phyloP scores from a whole-genome alignment of 1,284 basidiomycete genomes.

The Sphagnurus paluster region DNA sequence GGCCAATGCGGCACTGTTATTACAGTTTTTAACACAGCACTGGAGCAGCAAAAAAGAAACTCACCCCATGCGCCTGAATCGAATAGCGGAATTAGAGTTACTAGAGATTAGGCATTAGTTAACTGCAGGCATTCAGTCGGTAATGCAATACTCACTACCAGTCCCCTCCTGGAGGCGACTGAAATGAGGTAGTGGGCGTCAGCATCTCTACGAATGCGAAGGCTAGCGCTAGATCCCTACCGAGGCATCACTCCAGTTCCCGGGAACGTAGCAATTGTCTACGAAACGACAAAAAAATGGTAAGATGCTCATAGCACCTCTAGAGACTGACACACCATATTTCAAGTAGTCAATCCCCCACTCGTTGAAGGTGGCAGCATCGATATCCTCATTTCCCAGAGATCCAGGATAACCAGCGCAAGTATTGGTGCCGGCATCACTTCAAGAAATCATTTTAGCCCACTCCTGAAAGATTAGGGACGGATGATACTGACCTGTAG shows the following conservation, averaged over 20 bases:
- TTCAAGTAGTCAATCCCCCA: conserved; percentile 63
- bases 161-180: conserved; percentile 42
- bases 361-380: conserved; percentile 49
- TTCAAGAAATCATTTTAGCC: no score
- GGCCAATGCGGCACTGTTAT: conserved; percentile 42
- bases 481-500: conserved; percentile 39
- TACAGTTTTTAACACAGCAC: neutral
- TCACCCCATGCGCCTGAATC: conserved; percentile 55
- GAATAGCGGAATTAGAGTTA: conserved; percentile 57
- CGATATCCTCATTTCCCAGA: conserved; percentile 45
- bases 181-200: neutral
- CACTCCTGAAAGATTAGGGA: neutral
- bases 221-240: no score
- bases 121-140: neutral
- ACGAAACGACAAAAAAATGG: neutral
- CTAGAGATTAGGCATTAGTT: conserved; percentile 25
- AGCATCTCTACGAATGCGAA: neutral
- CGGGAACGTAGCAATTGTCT: conserved; percentile 59
- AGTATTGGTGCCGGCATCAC: conserved; percentile 54
- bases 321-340: no score
- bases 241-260: conserved; percentile 51
- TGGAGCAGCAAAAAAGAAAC: conserved; percentile 18
- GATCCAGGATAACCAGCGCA: conserved; percentile 56
- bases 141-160: conserved; percentile 49
- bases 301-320: neutral